Evolutionary conservation across 2,329 filamentous ascomycete genomes (phyloP).

Genomic region (Phaeosphaeria sp.): DNA sequence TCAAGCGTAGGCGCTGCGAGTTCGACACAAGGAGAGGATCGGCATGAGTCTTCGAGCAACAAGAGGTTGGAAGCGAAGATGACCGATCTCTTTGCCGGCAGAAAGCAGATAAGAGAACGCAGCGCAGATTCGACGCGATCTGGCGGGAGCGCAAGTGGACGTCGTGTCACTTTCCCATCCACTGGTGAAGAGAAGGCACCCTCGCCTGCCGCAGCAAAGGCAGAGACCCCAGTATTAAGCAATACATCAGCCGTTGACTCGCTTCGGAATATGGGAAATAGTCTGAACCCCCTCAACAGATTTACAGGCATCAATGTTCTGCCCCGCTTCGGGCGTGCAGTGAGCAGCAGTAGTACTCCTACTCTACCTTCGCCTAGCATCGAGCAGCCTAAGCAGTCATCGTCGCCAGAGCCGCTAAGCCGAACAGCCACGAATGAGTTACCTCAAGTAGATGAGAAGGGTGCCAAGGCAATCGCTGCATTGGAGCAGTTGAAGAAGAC

Average conservation of each 20-base stretch:
- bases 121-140: constrained; percentile 78
- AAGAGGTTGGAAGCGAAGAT: constrained; percentile 64
- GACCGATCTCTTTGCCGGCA: constrained; percentile 74
- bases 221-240: constrained; percentile 31
- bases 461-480: constrained; percentile 51
- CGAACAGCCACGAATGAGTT: constrained; percentile 29
- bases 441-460: constrained; percentile 37
- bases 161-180: constrained; percentile 60
- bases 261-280: constrained; percentile 79
- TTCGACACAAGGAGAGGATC: constrained; percentile 56
- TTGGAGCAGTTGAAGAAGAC: constrained; percentile 55
- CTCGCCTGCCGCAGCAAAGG: constrained; percentile 27
- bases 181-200: constrained; percentile 33
- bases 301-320: constrained; percentile 77
- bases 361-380: constrained; percentile 48
- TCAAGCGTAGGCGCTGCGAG: constrained; percentile 59
- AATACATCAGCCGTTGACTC: constrained; percentile 75
- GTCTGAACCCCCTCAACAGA: constrained; percentile 82
- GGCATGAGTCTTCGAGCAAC: constrained; percentile 27
- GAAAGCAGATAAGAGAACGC: constrained; percentile 69
- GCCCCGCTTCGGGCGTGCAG: constrained; percentile 73
- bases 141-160: constrained; percentile 66
- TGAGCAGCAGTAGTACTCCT: constrained; percentile 51
- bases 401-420: constrained; percentile 23
- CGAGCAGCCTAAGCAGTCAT: constrained; percentile 37